Percentiles rank a stretch among this genome's conserved stretches.
Evolutionary conservation across 352 stramenopile species (phyloP).

Genomic region (Phytophthora tentaculata): DNA sequence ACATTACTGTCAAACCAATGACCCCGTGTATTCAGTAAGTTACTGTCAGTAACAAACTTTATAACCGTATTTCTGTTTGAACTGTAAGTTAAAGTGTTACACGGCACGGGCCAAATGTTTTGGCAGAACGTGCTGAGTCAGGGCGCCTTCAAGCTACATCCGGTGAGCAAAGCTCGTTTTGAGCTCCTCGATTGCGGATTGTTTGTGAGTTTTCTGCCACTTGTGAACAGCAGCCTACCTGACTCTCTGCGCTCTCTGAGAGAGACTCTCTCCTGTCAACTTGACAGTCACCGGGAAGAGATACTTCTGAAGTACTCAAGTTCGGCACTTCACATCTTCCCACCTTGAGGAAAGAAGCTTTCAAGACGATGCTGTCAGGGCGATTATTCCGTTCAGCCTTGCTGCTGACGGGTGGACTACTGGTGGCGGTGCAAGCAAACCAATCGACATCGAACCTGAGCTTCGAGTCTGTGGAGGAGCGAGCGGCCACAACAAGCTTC

Average conservation of each 20-base stretch:
- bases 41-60: no score
- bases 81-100: no score
- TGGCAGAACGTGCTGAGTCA: neutral
- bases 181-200: conserved; percentile 16
- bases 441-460: conserved; percentile 28
- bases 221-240: conserved; percentile 3
- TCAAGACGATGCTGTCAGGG: conserved; percentile 23
- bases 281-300: no score
- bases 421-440: conserved; percentile 16
- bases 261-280: neutral
- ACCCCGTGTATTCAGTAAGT: no score
- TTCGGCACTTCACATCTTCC: conserved; percentile 21
- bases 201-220: neutral
- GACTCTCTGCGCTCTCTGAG: conserved; percentile 4
- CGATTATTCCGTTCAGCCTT: conserved; percentile 22
- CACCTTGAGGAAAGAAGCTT: conserved; percentile 11
- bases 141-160: neutral
- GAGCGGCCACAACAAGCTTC: conserved; percentile 29
- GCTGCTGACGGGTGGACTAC: conserved; percentile 20
- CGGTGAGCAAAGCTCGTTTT: conserved; percentile 27
- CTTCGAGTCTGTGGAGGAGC: conserved; percentile 26
- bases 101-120: neutral
- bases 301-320: no score
- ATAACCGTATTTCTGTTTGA: no score
- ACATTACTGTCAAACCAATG: no score